Conservation (phyloP, 140 eudicot species). For the Bidens hawaiensis region DNA sequence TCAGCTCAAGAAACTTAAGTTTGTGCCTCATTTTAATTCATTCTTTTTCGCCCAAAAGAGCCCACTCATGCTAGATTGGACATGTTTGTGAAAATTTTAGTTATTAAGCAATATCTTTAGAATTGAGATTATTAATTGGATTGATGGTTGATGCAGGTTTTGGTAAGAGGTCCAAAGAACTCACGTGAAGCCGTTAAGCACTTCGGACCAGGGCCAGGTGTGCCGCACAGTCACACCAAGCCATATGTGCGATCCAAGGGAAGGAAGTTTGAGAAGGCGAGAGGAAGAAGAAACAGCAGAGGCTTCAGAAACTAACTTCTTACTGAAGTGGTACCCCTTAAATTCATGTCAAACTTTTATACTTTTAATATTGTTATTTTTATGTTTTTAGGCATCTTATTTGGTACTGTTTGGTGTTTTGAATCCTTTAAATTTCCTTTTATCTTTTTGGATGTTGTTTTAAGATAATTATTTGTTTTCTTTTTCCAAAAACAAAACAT, state of each 20-base stretch:
- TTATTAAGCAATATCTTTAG: no score
- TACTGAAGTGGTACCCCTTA: not conserved
- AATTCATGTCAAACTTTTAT: constrained; percentile 6
- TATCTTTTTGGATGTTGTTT: not conserved
- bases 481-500: not conserved
- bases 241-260: constrained; percentile 77
- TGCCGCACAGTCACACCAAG: constrained; percentile 82
- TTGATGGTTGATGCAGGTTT: constrained; percentile 52
- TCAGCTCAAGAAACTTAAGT: no score
- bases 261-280: constrained; percentile 65
- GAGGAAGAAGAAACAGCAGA: constrained; percentile 77
- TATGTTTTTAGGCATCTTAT: constrained; percentile 8
- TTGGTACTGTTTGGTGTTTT: constrained; percentile 6
- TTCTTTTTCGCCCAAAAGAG: no score
- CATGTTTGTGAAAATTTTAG: no score
- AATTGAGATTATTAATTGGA: not conserved
- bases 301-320: constrained; percentile 54
- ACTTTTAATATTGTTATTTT: not conserved
- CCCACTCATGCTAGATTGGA: no score
- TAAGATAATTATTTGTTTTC: no score
- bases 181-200: constrained; percentile 70
- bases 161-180: constrained; percentile 69
- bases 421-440: constrained; percentile 6
- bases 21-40: no score
- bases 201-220: constrained; percentile 86